Evolutionary conservation across 148 eudicot genomes (phyloP), one percentile per base, ranked within the genome.

Genomic region (Fagopyrum tataricum): DNA sequence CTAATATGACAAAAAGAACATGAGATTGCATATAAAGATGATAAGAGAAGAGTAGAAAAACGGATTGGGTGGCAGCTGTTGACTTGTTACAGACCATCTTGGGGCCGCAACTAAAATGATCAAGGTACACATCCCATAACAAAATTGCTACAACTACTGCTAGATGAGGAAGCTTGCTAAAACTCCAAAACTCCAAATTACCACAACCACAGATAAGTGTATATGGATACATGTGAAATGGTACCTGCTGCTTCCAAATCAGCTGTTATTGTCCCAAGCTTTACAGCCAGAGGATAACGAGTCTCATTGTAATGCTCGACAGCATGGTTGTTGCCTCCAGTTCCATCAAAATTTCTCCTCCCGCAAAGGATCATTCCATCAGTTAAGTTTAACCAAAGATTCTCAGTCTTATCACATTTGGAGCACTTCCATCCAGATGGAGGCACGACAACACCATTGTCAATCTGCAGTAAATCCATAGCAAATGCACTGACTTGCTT

Each of bases 291-390:
- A 76, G 98, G 98, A 77, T 82, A 85, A 14, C 78, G 78, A 24
- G 97, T 89, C 55, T 81, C 90, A 61, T 79, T 83, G 70, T 79
- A 94, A 83, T 94, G 91, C 78, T 91, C 92, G 74, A 94, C 76
- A 40, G 98, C 98, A 83, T 94, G 98, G 80, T 94, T 85, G 80
- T 91, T 94, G 72, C 98, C 97, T 66, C 98, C 98, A 80, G 73
- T 90, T 73, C 97, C 98, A 82, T 94, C 98, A 96, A 96, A 94
- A 81, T 87, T 91, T 80, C 73, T 90, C 81, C 98, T 89, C 77
- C 98, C 98, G 80, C 98, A 94, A 10, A 91, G 90, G 76, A 94
- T 91, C 82, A 82, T 84, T 73, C 98, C 98, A 83, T 91, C 97
- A 9, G 93, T 91, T 78, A 94, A 80, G 76, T 94, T 94, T 76